phyloP scores from a whole-genome alignment of 805 yeast genomes.

The Candida lessepsii region DNA sequence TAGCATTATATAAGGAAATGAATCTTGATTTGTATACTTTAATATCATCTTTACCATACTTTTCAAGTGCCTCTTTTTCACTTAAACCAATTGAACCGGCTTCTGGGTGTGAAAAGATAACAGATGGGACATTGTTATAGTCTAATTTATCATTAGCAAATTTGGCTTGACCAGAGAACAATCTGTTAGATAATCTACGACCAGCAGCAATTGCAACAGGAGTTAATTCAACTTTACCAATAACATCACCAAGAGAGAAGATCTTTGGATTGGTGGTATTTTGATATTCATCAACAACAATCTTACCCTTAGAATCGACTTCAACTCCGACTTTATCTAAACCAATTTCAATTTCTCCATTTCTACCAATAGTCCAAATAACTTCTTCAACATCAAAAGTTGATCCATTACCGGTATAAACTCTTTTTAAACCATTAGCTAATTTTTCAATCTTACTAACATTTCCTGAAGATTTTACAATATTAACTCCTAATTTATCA shows the following conservation, averaged over 20 bases:
- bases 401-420: conserved; percentile 36
- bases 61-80: conserved; percentile 70
- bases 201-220: conserved; percentile 99
- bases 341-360: conserved; percentile 69
- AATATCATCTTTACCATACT: conserved; percentile 77
- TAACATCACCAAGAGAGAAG: conserved; percentile 90
- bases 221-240: conserved; percentile 89
- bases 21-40: conserved; percentile 82
- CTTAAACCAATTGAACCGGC: conserved; percentile 91
- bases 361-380: conserved; percentile 95
- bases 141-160: conserved; percentile 79
- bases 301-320: conserved; percentile 54
- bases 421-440: conserved; percentile 35
- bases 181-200: conserved; percentile 84
- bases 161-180: conserved; percentile 73
- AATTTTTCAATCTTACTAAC: conserved; percentile 35
- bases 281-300: conserved; percentile 86
- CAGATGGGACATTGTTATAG: conserved; percentile 86
- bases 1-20: conserved; percentile 90
- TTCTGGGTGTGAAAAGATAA: conserved; percentile 97
- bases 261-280: conserved; percentile 68
- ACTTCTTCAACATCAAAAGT: conserved; percentile 65
- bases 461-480: conserved; percentile 64
- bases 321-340: conserved; percentile 75
- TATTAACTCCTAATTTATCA: conserved; percentile 70